Conservation (phyloP, 768 basidiomycete genomes). For the Tephrocybe sp. region DNA sequence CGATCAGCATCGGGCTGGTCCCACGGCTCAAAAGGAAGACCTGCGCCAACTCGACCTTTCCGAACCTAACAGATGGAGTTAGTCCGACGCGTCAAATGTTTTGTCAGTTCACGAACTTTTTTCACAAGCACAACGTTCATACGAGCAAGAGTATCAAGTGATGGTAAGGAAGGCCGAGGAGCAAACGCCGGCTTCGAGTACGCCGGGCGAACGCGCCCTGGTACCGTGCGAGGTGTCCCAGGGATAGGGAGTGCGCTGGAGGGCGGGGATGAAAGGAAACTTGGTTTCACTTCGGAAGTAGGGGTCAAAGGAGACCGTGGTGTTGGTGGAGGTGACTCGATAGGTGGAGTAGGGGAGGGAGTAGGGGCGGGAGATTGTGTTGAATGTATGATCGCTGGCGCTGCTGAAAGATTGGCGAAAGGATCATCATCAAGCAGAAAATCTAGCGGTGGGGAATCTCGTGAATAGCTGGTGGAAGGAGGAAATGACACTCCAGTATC, state of each 20-base stretch:
- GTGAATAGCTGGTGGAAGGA: conserved; percentile 19
- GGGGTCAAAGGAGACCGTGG: conserved; percentile 30
- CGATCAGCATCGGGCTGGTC: conserved; percentile 30
- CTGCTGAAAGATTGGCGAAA: conserved; percentile 58
- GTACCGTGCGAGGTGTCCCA: conserved; percentile 17
- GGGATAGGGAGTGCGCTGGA: conserved; percentile 7
- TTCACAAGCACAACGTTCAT: conserved; percentile 45
- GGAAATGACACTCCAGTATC: conserved; percentile 8
- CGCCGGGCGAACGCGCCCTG: conserved; percentile 32
- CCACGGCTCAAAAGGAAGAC: conserved; percentile 55
- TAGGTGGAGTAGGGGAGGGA: conserved; percentile 16
- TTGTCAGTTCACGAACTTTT: conserved; percentile 33
- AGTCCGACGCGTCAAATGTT: background rate
- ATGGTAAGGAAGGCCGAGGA: conserved; percentile 50
- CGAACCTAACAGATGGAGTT: conserved; percentile 34
- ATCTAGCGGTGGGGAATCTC: conserved; percentile 35
- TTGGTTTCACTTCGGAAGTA: conserved; percentile 13
- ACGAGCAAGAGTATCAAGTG: conserved; percentile 44
- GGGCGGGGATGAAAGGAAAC: conserved; percentile 15
- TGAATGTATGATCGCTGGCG: conserved; percentile 13
- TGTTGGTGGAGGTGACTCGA: conserved; percentile 17
- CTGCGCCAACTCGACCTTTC: conserved; percentile 50
- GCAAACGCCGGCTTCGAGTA: conserved; percentile 47
- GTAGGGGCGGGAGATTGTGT: conserved; percentile 12
- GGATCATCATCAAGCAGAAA: conserved; percentile 70